A percentile compares a stretch with the other conserved stretches of the same genome.
These are phyloP conservation scores for Aspergillus awamori DNA, from an alignment of 2,329 filamentous ascomycete species.

Conservation along the genomic window DNA sequence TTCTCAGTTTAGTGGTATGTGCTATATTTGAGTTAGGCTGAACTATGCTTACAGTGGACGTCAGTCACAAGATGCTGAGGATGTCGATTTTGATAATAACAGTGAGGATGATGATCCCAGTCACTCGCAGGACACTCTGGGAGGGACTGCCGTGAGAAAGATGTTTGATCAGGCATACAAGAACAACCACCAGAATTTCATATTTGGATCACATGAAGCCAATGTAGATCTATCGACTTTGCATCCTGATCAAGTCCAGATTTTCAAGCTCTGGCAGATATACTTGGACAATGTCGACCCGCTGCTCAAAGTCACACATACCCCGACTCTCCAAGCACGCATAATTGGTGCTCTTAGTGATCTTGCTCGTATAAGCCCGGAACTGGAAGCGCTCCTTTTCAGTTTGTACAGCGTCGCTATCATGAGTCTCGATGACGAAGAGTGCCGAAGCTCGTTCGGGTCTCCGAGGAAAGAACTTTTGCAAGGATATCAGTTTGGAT, in stretches of 20 bases:
- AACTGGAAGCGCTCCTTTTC: constrained; percentile 70
- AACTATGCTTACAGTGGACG: constrained; percentile 6
- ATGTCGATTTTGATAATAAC: constrained; percentile 25
- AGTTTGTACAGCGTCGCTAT: constrained; percentile 64
- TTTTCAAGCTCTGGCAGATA: constrained; percentile 62
- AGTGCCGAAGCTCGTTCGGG: constrained; percentile 52
- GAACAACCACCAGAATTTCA: constrained; percentile 50
- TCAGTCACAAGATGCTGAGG: constrained; percentile 19
- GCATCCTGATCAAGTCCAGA: constrained; percentile 67
- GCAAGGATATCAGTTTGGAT: constrained; percentile 47
- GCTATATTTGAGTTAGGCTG: neutral
- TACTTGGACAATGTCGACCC: constrained; percentile 72
- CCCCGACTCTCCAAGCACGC: constrained; percentile 65
- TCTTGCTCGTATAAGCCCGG: constrained; percentile 56
- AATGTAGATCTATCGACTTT: constrained; percentile 52
- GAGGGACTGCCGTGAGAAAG: constrained; percentile 44
- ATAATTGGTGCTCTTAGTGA: constrained; percentile 65
- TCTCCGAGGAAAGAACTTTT: constrained; percentile 44
- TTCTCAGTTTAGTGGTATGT: constrained; percentile 49
- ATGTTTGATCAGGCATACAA: constrained; percentile 51
- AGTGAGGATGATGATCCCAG: constrained; percentile 31
- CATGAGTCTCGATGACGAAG: constrained; percentile 57
- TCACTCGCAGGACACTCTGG: constrained; percentile 33
- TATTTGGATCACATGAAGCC: constrained; percentile 54
- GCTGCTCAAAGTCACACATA: constrained; percentile 68